These are phyloP conservation scores for button mushroom (Agaricus bisporus) DNA, from an alignment of 768 basidiomycete species.

Conservation along the genomic window DNA sequence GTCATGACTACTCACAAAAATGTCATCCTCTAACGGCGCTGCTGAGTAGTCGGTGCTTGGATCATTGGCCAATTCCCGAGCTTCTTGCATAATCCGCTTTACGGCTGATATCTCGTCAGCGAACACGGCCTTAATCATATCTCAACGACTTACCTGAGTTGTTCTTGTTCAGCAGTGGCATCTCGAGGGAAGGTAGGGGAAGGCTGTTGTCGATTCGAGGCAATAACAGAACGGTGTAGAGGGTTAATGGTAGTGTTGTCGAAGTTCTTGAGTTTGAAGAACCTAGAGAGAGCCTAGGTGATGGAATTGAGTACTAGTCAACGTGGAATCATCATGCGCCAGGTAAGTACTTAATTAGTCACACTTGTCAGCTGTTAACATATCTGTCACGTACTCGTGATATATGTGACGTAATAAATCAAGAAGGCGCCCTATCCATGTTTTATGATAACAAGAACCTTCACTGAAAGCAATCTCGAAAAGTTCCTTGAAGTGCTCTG, in stretches of 20 bases:
- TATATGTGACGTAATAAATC: too few relatives aligned
- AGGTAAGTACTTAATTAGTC: not conserved
- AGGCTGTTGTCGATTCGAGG: not conserved
- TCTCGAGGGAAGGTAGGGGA: slow-evolving; percentile 8
- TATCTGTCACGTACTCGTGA: not conserved
- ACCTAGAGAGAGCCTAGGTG: not conserved
- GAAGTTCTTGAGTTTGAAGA: not conserved
- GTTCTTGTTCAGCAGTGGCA: slow-evolving; percentile 73
- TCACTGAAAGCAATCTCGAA: too few relatives aligned
- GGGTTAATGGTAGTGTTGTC: not conserved
- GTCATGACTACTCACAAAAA: slow-evolving; percentile 56
- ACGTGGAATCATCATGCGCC: slow-evolving; percentile 8
- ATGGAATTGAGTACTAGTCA: not conserved
- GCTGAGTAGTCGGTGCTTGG: slow-evolving; percentile 84
- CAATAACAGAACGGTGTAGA: too few relatives aligned
- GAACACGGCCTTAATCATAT: too few relatives aligned
- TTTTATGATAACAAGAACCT: too few relatives aligned
- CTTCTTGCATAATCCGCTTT: slow-evolving; percentile 97
- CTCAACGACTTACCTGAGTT: slow-evolving; percentile 59
- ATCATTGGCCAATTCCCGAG: slow-evolving; percentile 80
- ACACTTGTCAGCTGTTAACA: slow-evolving; percentile 4
- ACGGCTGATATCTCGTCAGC: slow-evolving; percentile 47
- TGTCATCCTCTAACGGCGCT: slow-evolving; percentile 84
- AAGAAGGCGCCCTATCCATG: not conserved
- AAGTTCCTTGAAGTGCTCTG: not conserved